Evolutionary conservation across 176 grass and related monocot genomes (phyloP).

Genomic region (Paspalum vaginatum): DNA sequence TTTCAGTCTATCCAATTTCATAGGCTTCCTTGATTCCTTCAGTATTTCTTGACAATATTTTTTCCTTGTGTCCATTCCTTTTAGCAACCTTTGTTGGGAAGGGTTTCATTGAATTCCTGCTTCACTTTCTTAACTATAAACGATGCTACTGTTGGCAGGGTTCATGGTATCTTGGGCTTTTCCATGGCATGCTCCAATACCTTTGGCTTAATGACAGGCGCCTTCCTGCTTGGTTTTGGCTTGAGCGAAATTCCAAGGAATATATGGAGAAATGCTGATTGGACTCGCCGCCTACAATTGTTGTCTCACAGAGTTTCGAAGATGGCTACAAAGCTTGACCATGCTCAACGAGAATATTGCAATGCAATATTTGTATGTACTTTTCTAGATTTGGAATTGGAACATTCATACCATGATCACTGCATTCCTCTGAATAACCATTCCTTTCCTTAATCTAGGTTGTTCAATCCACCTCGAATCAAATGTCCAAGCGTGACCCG

Average conservation of each 20-base stretch:
- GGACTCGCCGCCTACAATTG: slow-evolving; percentile 73
- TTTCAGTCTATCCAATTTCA: background rate
- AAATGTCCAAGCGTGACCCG: slow-evolving; percentile 96
- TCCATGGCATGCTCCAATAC: slow-evolving; percentile 99
- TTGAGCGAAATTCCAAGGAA: slow-evolving; percentile 95
- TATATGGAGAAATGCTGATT: slow-evolving; percentile 90
- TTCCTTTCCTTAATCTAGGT: slow-evolving; percentile 43
- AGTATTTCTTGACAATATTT: background rate
- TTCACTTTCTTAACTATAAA: slow-evolving; percentile 15
- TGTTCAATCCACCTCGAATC: slow-evolving; percentile 88
- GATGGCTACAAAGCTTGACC: slow-evolving; percentile 91
- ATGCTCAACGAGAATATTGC: slow-evolving; percentile 92
- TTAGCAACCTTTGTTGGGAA: background rate
- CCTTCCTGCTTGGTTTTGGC: slow-evolving; percentile 98
- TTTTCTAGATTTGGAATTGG: background rate
- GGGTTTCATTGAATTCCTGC: slow-evolving; percentile 6
- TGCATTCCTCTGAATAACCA: slow-evolving; percentile 27
- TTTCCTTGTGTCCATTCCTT: background rate
- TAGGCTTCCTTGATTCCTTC: background rate
- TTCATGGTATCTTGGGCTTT: slow-evolving; percentile 82
- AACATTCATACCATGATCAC: slow-evolving; percentile 1
- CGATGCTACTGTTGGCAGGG: slow-evolving; percentile 45
- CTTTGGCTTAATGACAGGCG: slow-evolving; percentile 96
- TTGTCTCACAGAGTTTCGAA: slow-evolving; percentile 87
- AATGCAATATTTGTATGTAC: slow-evolving; percentile 90